Base-by-base conservation (phyloP, 2,329 filamentous ascomycete genomes). In the Lithohypha guttulata region DNA sequence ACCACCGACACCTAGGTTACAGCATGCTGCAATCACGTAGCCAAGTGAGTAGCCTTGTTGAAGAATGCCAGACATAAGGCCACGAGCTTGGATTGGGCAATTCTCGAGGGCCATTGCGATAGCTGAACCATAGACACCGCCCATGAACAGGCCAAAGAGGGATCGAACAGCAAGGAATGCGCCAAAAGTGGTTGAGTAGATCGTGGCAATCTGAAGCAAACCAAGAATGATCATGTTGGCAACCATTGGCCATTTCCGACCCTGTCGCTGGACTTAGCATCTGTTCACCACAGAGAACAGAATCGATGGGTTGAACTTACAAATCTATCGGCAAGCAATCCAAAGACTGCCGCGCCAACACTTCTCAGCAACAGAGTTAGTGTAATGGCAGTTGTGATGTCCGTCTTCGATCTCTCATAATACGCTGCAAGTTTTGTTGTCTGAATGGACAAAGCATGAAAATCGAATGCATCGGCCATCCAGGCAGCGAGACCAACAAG, bases 391-490 rank as follows among this genome's bases (percentile, higher is more conserved):
- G 79, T 81, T 2, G 77, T 76, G 50, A 89, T 79, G 39, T 79
- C 68, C 1, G 81, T 83, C 48, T 76, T 77, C 45, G 73, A 74
- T 35, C 64, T 65, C 13, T 65, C 49, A 51, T 75, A 79, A 49
- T 73, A 74, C 2, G 66, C 59, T 3, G 73, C 71, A 17, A 87
- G 65, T 61, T 85, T 84, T 49, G 71, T 71, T 3, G 81, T 83
- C 57, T 86, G 82, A 47, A 89, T 83, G 3, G 78, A 82, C 6
- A 89, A 68, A 18, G 83, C 80, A 59, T 86, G 81, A 56, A 87
- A 89, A 59, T 86, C 83, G 56, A 87, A 89, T 3, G 83, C 82
- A 57, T 89, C 84, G 41, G 81, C 82, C 1, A 75, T 81, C 84
- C 84, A 89, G 11, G 81, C 78, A 22, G 71, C 59, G 54, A 87